phyloP scores from a whole-genome alignment of 2,329 filamentous ascomycete species.

The Diaporthe australafricana region DNA sequence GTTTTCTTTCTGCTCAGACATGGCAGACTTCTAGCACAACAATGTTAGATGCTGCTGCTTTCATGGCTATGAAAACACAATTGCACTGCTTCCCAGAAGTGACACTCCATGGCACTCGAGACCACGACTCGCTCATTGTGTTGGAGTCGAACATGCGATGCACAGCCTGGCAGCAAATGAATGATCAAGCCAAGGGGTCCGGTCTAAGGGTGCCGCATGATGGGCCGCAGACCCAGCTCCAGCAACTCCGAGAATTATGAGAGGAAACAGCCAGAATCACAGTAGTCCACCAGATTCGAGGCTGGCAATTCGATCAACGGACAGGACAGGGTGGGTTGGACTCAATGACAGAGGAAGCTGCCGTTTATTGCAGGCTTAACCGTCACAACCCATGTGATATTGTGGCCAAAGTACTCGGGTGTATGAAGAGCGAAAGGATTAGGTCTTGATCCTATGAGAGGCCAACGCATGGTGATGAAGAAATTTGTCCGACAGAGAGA shows the following conservation, averaged over 20 bases:
- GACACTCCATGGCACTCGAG: neutral
- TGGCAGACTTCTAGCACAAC: constrained; percentile 34
- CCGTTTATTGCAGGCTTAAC: too few relatives aligned
- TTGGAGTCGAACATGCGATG: neutral
- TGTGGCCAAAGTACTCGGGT: neutral
- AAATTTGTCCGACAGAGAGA: neutral
- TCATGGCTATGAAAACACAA: constrained; percentile 2
- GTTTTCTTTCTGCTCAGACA: constrained; percentile 17
- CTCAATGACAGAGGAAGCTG: neutral
- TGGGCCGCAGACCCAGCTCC: neutral
- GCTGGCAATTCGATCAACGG: neutral
- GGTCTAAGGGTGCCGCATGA: neutral
- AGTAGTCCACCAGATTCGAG: neutral
- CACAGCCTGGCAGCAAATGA: neutral
- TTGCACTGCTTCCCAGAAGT: neutral
- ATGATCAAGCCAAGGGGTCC: neutral
- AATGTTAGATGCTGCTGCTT: constrained; percentile 34
- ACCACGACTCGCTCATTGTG: neutral
- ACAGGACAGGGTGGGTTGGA: neutral
- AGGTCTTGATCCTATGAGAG: too few relatives aligned
- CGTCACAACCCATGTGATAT: neutral
- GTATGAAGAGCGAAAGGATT: neutral
- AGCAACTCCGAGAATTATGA: neutral
- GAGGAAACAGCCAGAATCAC: neutral
- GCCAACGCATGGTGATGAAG: too few relatives aligned